Evolutionary conservation across 495 filamentous ascomycete genomes (phyloP), one percentile per base, ranked within the genome.

Genomic region (Penicillium fimorum): DNA sequence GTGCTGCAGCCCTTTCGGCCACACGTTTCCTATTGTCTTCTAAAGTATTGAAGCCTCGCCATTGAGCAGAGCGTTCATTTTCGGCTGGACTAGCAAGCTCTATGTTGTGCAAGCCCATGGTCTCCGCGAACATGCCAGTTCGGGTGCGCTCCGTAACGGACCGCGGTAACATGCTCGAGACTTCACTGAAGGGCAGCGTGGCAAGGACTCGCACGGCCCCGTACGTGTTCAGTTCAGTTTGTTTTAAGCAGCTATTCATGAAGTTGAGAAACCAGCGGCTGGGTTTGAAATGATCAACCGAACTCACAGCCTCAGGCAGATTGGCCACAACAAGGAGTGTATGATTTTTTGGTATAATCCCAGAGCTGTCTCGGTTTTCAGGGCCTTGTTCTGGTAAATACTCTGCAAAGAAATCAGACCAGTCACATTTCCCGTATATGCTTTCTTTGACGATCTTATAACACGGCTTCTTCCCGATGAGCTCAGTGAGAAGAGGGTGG

Each of bases 161-260:
- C 27, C 79, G 80, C 1, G 91, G 89, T 4, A 86, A 35, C 6
- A 80, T 40, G 2, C 50, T 13, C 1, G 61, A 55, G 45, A 76
- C 81, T 22, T 89, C 86, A 0, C 69, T 57, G 30, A 80, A 65
- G 0, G 71, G 65, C 5, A 81, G 47, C 80, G 88, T 87, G 27
- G 88, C 58, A 4, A 96, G 72, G 72, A 92, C 82, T 49, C 91
- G 82, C 8, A 93, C 85, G 7, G 82, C 79, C 9, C 91, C 70
- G 24, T 79, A 71, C 24, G 50, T 42, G 44, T 74, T 64, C 1
- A 77, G 11, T 7, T 61, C 68, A 9, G 22, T 25, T 43, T 70
- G 69, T 18, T 52, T 49, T 50, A 76, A 37, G 41, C 72, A 76
- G 13, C 15, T 43, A 18, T 70, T 63, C 66, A 75, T 63, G 24